These are phyloP conservation scores for Sporobolomyces roseus DNA, from an alignment of 768 basidiomycete genomes.

Conservation along the genomic window DNA sequence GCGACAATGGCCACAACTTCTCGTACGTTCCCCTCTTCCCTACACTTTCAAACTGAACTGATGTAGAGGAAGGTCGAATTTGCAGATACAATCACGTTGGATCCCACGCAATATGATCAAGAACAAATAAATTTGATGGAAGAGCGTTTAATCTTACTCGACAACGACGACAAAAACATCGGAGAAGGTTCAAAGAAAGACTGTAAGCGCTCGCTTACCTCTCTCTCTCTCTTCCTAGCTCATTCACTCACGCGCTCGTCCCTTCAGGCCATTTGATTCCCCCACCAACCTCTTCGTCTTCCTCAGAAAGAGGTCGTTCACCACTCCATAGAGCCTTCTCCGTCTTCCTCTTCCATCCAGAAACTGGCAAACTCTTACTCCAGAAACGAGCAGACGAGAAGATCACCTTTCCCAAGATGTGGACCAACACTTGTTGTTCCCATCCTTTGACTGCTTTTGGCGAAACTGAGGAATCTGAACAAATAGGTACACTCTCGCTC, in stretches of 20 bases:
- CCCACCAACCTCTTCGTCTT: constrained; percentile 63
- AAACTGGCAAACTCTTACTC: constrained; percentile 84
- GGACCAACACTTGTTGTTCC: constrained; percentile 99
- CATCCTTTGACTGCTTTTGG: constrained; percentile 69
- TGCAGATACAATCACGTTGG: constrained; percentile 51
- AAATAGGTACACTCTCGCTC: constrained; percentile 50
- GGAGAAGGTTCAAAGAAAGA: constrained; percentile 94
- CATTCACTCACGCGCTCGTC: background rate
- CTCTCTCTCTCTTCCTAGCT: background rate
- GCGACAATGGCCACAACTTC: background rate
- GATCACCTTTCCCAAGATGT: constrained; percentile 99
- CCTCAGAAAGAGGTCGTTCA: constrained; percentile 56
- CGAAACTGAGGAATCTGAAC: constrained; percentile 78
- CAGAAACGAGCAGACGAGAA: constrained; percentile 97
- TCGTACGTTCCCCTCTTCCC: constrained; percentile 2
- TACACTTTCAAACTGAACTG: background rate
- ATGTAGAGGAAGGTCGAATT: background rate
- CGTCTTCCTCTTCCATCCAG: constrained; percentile 90
- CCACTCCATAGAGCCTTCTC: constrained; percentile 97
- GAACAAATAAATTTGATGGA: constrained; percentile 95
- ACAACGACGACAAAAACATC: constrained; percentile 76
- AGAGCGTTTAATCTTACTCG: constrained; percentile 80
- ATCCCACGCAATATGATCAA: constrained; percentile 78
- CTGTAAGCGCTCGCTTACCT: constrained; percentile 55
- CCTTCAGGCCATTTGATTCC: constrained; percentile 90